A percentile compares a stretch with the other conserved stretches of the same genome.
Evolutionary conservation across 306 rosid genomes (phyloP).

Genomic region (Dalbergia cochinchinensis): DNA sequence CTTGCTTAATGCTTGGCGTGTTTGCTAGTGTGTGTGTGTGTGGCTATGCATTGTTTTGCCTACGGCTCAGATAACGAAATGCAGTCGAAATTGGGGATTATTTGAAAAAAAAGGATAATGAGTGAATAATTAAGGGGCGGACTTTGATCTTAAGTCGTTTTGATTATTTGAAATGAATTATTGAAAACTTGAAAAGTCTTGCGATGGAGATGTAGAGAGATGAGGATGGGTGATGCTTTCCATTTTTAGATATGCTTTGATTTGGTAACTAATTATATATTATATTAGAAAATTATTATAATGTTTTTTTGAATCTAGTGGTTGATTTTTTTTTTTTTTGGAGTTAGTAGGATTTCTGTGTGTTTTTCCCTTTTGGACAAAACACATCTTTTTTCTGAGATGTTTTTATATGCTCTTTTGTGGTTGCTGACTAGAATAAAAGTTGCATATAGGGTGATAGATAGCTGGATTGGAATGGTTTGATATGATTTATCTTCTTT

Average conservation of each 20-base stretch:
- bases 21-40: neutral
- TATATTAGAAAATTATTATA: neutral
- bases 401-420: slow-evolving; percentile 1
- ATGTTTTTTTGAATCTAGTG: neutral
- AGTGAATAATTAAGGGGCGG: neutral
- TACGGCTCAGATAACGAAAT: neutral
- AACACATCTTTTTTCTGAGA: neutral
- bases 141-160: slow-evolving; percentile 3
- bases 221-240: neutral
- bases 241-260: slow-evolving; percentile 22
- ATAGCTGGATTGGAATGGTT: neutral
- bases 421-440: neutral
- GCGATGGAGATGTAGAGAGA: neutral
- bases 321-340: slow-evolving; percentile 10
- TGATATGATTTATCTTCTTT: neutral
- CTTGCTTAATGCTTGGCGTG: neutral
- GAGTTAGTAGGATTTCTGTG: slow-evolving; percentile 4
- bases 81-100: neutral
- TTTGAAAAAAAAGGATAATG: too few species aligned
- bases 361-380: slow-evolving; percentile 23
- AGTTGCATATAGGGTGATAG: neutral
- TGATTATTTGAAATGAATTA: slow-evolving; percentile 20
- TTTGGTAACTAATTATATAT: slow-evolving; percentile 1
- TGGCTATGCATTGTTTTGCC: neutral
- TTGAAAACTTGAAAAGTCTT: slow-evolving; percentile 2